Base-by-base conservation (phyloP, 805 yeast genomes). In the Teunomyces funiuensis region DNA sequence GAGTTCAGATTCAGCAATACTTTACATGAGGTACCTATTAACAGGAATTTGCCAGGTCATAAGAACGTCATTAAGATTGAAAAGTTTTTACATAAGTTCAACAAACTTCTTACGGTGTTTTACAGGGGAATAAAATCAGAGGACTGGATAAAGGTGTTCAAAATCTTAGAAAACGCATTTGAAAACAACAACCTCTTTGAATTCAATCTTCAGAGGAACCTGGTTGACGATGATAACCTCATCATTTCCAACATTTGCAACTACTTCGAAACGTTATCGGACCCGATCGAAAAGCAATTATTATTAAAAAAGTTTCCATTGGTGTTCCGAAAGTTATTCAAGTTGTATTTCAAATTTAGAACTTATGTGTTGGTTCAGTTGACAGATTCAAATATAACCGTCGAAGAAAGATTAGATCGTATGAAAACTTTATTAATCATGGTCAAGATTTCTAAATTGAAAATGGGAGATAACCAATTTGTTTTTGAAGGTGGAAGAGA, bases 101-200 rank as follows among this genome's bases (percentile, higher is more conserved):
- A 90, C 61, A 66, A 71, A 13, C 66, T 87, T 5, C 73, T 86
- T 19, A 67, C 76, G 2, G 74, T 76, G 3, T 69, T 83, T 23
- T 81, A 83, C 55, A 68, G 65, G 19, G 74, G 79, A 8, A 74
- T 84, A 25, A 73, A 79, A 9, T 60, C 80, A 9, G 77, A 76
- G 45, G 95, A 90, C 52, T 91, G 97, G 97, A 69, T 88, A 39
- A 74, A 76, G 41, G 77, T 83, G 3, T 85, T 79, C 57, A 91
- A 88, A 54, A 63, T 82, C 1, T 62, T 91, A 33, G 97, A 90
- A 57, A 66, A 77, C 23, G 83, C 84, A 44, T 77, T 83, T 18
- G 77, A 79, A 16, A 80, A 75, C 36, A 63, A 77, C 8, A 75
- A 83, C 6, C 65, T 88, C 43, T 82, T 85, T 55, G 69, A 74